Conservation (phyloP, 2,329 filamentous ascomycete genomes). For the Blastomyces silverae region DNA sequence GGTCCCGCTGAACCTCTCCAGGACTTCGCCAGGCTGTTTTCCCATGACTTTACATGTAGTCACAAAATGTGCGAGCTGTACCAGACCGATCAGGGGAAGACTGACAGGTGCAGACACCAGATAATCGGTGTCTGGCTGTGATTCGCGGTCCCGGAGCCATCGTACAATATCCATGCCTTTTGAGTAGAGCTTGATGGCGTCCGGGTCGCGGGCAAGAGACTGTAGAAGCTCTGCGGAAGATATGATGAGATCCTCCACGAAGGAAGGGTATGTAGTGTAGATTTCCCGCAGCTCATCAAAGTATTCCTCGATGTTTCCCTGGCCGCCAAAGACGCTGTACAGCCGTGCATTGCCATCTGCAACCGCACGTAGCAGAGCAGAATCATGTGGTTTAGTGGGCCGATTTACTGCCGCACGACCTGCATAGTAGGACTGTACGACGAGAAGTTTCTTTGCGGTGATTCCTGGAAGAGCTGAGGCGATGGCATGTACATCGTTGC, state of each 20-base stretch:
- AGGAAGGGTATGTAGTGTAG: slow-evolving; percentile 82
- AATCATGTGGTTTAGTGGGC: slow-evolving; percentile 85
- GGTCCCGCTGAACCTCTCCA: slow-evolving; percentile 75
- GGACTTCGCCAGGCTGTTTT: slow-evolving; percentile 78
- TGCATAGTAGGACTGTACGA: slow-evolving; percentile 85
- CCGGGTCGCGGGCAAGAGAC: slow-evolving; percentile 70
- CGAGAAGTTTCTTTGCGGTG: slow-evolving; percentile 81
- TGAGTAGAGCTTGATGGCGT: slow-evolving; percentile 89
- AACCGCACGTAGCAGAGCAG: slow-evolving; percentile 81
- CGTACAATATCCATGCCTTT: slow-evolving; percentile 94
- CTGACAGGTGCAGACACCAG: slow-evolving; percentile 91
- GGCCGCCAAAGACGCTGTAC: slow-evolving; percentile 92
- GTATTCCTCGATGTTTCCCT: slow-evolving; percentile 99
- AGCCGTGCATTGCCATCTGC: slow-evolving; percentile 75
- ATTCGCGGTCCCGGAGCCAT: slow-evolving; percentile 84
- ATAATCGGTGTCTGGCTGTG: slow-evolving; percentile 90
- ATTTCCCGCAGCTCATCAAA: slow-evolving; percentile 94
- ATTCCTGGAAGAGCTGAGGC: slow-evolving; percentile 83
- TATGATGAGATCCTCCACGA: slow-evolving; percentile 77
- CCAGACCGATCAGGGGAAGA: slow-evolving; percentile 89
- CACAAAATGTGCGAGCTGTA: slow-evolving; percentile 91
- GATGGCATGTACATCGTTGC: slow-evolving; percentile 92
- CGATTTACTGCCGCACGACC: slow-evolving; percentile 77
- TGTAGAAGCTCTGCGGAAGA: slow-evolving; percentile 82
- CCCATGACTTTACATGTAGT: slow-evolving; percentile 90